Evolutionary conservation across 495 filamentous ascomycete genomes (phyloP).

Genomic region (Symbiotaphrina buchneri): DNA sequence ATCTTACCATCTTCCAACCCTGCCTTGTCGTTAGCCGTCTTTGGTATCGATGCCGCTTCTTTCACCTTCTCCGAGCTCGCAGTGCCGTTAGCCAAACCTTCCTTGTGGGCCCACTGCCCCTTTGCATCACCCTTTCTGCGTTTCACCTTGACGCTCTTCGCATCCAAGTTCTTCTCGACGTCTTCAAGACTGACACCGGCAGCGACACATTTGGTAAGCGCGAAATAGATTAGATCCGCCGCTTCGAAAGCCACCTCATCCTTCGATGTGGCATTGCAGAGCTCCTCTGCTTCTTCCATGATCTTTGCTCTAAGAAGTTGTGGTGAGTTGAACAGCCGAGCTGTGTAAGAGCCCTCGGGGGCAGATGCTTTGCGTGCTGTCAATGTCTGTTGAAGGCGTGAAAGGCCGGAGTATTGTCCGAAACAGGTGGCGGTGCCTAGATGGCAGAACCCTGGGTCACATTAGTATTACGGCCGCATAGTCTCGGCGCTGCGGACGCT

Average conservation of each 20-base stretch:
- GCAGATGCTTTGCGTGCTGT: constrained; percentile 55
- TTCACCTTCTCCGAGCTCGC: constrained; percentile 8
- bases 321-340: constrained; percentile 72
- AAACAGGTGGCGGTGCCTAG: constrained; percentile 82
- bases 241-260: constrained; percentile 82
- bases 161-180: constrained; percentile 77
- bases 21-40: constrained; percentile 16
- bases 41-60: constrained; percentile 18
- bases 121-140: constrained; percentile 84
- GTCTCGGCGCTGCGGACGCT: constrained; percentile 1
- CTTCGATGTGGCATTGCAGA: constrained; percentile 64
- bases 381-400: constrained; percentile 69
- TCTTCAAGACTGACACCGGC: constrained; percentile 70
- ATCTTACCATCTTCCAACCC: constrained; percentile 40
- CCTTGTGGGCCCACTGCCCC: constrained; percentile 65
- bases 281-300: constrained; percentile 90
- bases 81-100: constrained; percentile 30
- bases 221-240: constrained; percentile 89
- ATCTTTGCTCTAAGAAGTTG: constrained; percentile 86
- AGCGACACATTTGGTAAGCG: constrained; percentile 64
- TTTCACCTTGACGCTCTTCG: constrained; percentile 85
- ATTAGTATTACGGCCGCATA: constrained; percentile 4
- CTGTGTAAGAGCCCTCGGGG: constrained; percentile 80
- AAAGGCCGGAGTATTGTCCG: constrained; percentile 57
- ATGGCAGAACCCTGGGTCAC: constrained; percentile 65